Evolutionary conservation across 2,329 filamentous ascomycete genomes (phyloP).

Genomic region (Teratosphaeria destructans): DNA sequence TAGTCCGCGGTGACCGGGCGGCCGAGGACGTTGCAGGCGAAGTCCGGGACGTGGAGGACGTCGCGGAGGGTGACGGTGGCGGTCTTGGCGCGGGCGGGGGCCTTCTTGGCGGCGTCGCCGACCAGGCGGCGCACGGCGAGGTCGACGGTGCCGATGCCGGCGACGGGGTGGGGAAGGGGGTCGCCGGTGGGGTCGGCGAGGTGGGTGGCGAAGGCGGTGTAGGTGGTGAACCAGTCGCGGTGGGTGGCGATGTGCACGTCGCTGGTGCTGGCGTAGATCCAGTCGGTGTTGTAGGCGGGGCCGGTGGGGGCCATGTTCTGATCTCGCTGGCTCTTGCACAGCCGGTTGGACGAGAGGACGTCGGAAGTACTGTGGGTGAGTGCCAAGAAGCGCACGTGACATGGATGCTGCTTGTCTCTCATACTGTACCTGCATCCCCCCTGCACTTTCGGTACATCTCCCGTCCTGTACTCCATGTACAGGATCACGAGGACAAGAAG

Average conservation of each 20-base stretch:
- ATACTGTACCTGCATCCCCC: no score
- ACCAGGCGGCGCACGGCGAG: conserved; percentile 2
- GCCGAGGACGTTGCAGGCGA: conserved; percentile 8
- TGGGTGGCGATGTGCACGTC: conserved; percentile 13
- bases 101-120: conserved; percentile 1
- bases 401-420: no score
- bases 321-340: no score
- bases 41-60: conserved; percentile 8
- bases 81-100: background rate
- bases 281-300: conserved; percentile 10
- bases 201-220: background rate
- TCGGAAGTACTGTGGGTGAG: no score
- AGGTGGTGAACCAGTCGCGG: conserved; percentile 12
- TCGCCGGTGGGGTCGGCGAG: background rate
- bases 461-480: no score
- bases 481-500: no score
- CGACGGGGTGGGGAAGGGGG: background rate
- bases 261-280: conserved; percentile 10
- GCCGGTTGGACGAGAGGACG: no score
- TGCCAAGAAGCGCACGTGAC: no score
- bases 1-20: conserved; percentile 7
- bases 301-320: conserved; percentile 19
- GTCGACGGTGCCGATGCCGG: conserved; percentile 4
- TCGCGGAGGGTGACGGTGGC: conserved; percentile 5
- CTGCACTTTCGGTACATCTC: no score